Evolutionary conservation across 1,284 basidiomycete genomes (phyloP).

Genomic region (Wallemia hederae): DNA sequence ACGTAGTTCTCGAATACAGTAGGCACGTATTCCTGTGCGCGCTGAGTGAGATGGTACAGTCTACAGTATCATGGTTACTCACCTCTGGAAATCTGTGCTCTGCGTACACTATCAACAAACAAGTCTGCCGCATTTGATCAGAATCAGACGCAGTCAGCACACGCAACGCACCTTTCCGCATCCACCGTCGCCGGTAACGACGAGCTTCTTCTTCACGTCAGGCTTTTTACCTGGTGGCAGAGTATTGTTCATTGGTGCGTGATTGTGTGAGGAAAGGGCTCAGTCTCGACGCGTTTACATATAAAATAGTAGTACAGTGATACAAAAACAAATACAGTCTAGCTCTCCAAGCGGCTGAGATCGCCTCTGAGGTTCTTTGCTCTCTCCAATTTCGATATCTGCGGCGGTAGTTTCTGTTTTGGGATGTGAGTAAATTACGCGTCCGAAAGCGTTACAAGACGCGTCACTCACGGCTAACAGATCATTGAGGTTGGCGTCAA

Average conservation of each 20-base stretch:
- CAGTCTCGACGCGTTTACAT: background rate
- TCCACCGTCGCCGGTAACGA: conserved; percentile 73
- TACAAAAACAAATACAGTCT: background rate
- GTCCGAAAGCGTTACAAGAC: background rate
- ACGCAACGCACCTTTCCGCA: conserved; percentile 28
- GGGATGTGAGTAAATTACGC: background rate
- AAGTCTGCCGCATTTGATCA: conserved; percentile 28
- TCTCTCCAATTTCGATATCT: background rate
- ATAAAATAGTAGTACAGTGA: background rate
- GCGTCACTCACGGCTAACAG: background rate
- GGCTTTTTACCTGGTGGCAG: background rate
- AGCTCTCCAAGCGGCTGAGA: background rate
- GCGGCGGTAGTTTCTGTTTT: background rate
- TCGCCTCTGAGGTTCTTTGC: background rate
- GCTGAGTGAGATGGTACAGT: background rate
- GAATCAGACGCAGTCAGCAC: background rate
- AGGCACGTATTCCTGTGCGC: conserved; percentile 20
- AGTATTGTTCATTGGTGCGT: background rate
- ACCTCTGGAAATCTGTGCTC: conserved; percentile 96
- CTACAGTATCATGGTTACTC: conserved; percentile 9
- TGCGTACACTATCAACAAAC: conserved; percentile 75
- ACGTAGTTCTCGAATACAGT: conserved; percentile 15
- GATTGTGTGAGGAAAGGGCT: too few species aligned
- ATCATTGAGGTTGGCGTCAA: background rate
- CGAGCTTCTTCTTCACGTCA: conserved; percentile 31